Percentiles rank a stretch among this genome's conserved stretches.
Evolutionary conservation across 2,329 filamentous ascomycete genomes (phyloP).

Genomic region (Verticillium albo-atrum): DNA sequence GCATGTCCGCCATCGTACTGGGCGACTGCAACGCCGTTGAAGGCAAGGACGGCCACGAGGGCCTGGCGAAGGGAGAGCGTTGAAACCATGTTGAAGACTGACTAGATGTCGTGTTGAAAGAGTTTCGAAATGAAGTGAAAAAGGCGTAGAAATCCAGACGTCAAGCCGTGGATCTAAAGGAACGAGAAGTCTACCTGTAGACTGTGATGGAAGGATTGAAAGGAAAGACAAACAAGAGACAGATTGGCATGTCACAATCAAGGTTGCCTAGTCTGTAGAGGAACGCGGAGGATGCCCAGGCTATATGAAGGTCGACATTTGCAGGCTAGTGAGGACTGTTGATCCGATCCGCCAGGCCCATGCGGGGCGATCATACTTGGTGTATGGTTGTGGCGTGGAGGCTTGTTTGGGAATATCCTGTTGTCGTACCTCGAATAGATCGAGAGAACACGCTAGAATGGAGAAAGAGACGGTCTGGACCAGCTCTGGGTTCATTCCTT

Average conservation of each 20-base stretch:
- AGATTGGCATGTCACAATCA: neutral
- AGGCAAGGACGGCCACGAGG: neutral
- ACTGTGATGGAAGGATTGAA: neutral
- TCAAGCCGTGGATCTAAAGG: neutral
- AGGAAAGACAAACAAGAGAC: neutral
- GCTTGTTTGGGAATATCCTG: neutral
- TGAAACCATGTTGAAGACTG: neutral
- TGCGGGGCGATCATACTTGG: neutral
- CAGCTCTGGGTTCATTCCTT: neutral
- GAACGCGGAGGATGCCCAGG: neutral
- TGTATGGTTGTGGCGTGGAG: neutral
- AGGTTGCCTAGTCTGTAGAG: neutral
- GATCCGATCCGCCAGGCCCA: neutral
- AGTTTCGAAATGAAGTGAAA: neutral
- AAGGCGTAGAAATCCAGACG: neutral
- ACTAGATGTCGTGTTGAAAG: neutral
- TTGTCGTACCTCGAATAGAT: neutral
- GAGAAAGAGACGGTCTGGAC: neutral
- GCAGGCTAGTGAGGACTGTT: neutral
- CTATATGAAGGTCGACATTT: neutral
- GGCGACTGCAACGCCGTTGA: neutral
- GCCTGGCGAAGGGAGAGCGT: neutral
- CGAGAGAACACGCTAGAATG: neutral
- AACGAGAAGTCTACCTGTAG: conserved; percentile 1
- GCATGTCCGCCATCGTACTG: neutral